Evolutionary conservation across 768 basidiomycete genomes (phyloP).

Genomic region (Strobilomyces dryophilus): DNA sequence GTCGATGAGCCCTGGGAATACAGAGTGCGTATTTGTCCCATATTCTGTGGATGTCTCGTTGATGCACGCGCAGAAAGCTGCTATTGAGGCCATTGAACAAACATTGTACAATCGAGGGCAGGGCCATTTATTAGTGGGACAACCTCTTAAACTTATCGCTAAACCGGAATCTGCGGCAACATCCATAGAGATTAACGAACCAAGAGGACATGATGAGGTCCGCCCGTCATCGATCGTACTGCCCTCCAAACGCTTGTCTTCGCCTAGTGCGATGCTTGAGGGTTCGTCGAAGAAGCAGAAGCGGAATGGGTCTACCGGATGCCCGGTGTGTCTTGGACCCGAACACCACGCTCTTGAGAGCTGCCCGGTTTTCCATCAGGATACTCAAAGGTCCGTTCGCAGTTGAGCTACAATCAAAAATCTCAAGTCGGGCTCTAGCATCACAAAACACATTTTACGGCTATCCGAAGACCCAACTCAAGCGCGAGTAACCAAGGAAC

Average conservation of each 20-base stretch:
- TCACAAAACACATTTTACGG: constrained; percentile 41
- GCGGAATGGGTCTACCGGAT: constrained; percentile 25
- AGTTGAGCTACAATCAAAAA: neutral
- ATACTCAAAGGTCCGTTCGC: constrained; percentile 48
- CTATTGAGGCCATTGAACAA: constrained; percentile 68
- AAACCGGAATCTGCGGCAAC: constrained; percentile 19
- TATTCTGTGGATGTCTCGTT: constrained; percentile 3
- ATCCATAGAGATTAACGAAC: constrained; percentile 10
- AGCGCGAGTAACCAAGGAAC: constrained; percentile 30
- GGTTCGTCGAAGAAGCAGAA: constrained; percentile 38
- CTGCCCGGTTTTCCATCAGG: constrained; percentile 53
- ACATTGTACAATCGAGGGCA: constrained; percentile 55
- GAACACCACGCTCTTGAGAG: constrained; percentile 44
- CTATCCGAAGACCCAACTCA: constrained; percentile 40
- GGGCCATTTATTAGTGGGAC: constrained; percentile 51
- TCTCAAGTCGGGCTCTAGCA: constrained; percentile 30
- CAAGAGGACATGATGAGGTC: neutral
- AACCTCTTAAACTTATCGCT: constrained; percentile 57
- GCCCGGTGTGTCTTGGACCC: constrained; percentile 46
- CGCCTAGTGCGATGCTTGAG: constrained; percentile 27
- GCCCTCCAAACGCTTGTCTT: constrained; percentile 37
- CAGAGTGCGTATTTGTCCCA: constrained; percentile 41
- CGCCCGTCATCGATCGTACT: constrained; percentile 2
- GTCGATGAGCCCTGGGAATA: constrained; percentile 64
- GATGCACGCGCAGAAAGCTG: constrained; percentile 44